Evolutionary conservation across 116 monocot species (phyloP).

Genomic region (Phalaenopsis hybrid): DNA sequence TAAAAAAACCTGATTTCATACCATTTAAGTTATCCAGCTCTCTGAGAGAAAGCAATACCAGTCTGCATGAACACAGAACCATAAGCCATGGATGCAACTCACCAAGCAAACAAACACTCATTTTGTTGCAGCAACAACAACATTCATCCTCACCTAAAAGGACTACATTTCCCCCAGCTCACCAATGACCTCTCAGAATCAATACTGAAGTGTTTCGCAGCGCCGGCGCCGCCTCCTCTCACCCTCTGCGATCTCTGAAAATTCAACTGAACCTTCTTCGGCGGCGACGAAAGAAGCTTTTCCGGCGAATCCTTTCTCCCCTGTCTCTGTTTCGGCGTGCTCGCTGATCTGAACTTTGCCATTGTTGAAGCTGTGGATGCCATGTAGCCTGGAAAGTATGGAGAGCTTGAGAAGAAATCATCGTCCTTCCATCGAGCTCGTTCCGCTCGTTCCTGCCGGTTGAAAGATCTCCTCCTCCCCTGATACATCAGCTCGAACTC

Average conservation of each 20-base stretch:
- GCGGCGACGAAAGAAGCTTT: slow-evolving; percentile 34
- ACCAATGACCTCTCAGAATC: slow-evolving; percentile 19
- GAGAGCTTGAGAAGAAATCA: slow-evolving; percentile 49
- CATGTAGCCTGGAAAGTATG: slow-evolving; percentile 69
- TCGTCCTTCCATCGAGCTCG: slow-evolving; percentile 36
- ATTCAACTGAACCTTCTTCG: slow-evolving; percentile 20
- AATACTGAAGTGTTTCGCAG: slow-evolving; percentile 18
- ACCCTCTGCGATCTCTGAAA: slow-evolving; percentile 25
- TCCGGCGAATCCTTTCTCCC: slow-evolving; percentile 18
- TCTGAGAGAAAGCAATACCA: too few relatives aligned
- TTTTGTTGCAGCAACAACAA: background rate
- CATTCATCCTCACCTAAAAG: slow-evolving; percentile 12
- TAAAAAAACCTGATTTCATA: too few relatives aligned
- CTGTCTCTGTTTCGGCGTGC: slow-evolving; percentile 60
- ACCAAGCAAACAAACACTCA: background rate
- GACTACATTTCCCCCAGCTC: slow-evolving; percentile 11
- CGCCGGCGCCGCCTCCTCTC: slow-evolving; percentile 3
- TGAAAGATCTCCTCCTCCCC: slow-evolving; percentile 48
- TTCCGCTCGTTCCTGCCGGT: slow-evolving; percentile 15
- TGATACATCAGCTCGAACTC: slow-evolving; percentile 20
- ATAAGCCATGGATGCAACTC: background rate
- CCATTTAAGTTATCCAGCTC: too few relatives aligned
- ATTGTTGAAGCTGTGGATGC: slow-evolving; percentile 59
- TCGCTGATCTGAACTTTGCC: slow-evolving; percentile 66
- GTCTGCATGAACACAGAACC: too few relatives aligned